Conservation (phyloP, 768 basidiomycete genomes). For the Leucocoprinus sp. region DNA sequence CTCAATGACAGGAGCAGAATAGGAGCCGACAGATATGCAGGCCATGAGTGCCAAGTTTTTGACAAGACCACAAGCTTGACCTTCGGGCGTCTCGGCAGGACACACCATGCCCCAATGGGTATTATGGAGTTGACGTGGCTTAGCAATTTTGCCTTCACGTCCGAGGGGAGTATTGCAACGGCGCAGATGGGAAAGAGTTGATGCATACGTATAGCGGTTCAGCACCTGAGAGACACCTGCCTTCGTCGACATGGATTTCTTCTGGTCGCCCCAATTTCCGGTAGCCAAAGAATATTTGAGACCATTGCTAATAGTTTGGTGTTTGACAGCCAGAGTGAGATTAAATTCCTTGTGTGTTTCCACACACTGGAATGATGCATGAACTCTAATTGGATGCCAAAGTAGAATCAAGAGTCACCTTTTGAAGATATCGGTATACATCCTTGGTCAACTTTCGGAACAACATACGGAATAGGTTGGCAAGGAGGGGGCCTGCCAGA, state of each 20-base stretch:
- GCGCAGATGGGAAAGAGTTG: conserved; percentile 94
- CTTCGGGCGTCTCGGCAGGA: conserved; percentile 98
- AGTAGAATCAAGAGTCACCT: conserved; percentile 42
- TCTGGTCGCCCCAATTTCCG: conserved; percentile 99
- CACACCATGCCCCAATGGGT: conserved; percentile 99
- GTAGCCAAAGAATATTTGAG: conserved; percentile 97
- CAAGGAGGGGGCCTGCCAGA: conserved; percentile 89
- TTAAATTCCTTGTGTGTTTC: conserved; percentile 95
- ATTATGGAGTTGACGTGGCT: conserved; percentile 97
- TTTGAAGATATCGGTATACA: conserved; percentile 94
- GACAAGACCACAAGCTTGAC: conserved; percentile 97
- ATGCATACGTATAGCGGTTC: conserved; percentile 98
- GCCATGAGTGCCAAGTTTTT: conserved; percentile 98
- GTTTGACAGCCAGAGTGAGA: conserved; percentile 85
- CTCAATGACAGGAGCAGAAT: conserved; percentile 93
- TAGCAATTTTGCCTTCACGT: conserved; percentile 97
- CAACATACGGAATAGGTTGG: conserved; percentile 96
- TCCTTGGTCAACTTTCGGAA: conserved; percentile 96
- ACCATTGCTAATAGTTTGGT: conserved; percentile 96
- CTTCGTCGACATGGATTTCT: conserved; percentile 96
- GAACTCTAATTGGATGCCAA: conserved; percentile 2
- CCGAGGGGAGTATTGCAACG: conserved; percentile 98
- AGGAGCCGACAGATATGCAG: conserved; percentile 95
- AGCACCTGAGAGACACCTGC: conserved; percentile 98
- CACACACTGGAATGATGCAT: conserved; percentile 85